phyloP scores from a whole-genome alignment of 2,329 filamentous ascomycete species.

The Phialocephala sp. region DNA sequence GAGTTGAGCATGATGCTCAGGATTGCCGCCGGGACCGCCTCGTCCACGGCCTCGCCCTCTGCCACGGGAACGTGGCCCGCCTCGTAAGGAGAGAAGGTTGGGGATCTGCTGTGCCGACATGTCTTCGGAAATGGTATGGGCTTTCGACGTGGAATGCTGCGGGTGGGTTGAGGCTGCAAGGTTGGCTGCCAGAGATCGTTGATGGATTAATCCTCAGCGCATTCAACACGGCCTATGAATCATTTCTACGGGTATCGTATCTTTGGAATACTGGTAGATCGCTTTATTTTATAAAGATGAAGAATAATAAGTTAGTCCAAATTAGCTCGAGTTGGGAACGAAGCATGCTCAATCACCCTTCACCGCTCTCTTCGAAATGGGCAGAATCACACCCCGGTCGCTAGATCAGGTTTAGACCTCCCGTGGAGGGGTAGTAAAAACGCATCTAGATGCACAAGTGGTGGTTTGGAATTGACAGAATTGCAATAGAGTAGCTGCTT shows the following conservation, averaged over 20 bases:
- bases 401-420: too few species aligned
- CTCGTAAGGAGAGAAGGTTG: constrained; percentile 69
- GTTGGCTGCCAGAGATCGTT: not conserved
- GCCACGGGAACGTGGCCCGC: constrained; percentile 48
- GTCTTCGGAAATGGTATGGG: not conserved
- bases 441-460: too few species aligned
- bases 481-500: too few species aligned
- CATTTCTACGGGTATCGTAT: not conserved
- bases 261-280: too few species aligned
- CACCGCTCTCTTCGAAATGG: too few species aligned
- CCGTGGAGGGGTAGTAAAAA: too few species aligned
- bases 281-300: too few species aligned
- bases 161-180: not conserved
- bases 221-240: not conserved
- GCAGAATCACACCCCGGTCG: too few species aligned
- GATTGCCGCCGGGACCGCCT: constrained; percentile 31
- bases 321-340: too few species aligned
- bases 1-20: constrained; percentile 41
- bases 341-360: too few species aligned
- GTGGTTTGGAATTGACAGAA: too few species aligned
- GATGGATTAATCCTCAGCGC: not conserved
- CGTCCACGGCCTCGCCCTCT: constrained; percentile 52
- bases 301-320: too few species aligned
- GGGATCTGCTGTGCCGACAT: constrained; percentile 81
- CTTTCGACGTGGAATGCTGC: not conserved